Evolutionary conservation across 768 basidiomycete species (phyloP).

Genomic region (Boletus sp.): DNA sequence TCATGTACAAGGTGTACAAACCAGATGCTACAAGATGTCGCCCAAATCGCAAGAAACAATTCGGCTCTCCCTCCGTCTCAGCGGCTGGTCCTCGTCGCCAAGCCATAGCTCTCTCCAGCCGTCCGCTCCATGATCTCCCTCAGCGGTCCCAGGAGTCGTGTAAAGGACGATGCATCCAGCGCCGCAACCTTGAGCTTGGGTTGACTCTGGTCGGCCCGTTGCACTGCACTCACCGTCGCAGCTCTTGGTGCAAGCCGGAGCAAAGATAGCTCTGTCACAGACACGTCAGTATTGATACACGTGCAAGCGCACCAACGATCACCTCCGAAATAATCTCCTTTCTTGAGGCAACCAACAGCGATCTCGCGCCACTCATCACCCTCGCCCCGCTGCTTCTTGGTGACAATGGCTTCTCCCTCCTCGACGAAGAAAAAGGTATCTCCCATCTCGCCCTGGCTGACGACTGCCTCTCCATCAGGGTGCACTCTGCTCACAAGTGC

Average conservation of each 20-base stretch:
- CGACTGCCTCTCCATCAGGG: slow-evolving; percentile 82
- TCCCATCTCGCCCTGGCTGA: slow-evolving; percentile 91
- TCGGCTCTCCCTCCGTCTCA: slow-evolving; percentile 12
- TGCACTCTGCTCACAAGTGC: slow-evolving; percentile 84
- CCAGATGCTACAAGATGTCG: slow-evolving; percentile 11
- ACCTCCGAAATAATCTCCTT: slow-evolving; percentile 99
- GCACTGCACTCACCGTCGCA: slow-evolving; percentile 89
- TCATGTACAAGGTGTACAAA: slow-evolving; percentile 8
- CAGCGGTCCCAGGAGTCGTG: slow-evolving; percentile 87
- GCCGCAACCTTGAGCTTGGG: slow-evolving; percentile 90
- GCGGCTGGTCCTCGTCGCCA: slow-evolving; percentile 33
- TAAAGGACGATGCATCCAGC: slow-evolving; percentile 90
- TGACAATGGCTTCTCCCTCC: slow-evolving; percentile 86
- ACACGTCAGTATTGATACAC: slow-evolving; percentile 5
- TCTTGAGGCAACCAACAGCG: slow-evolving; percentile 70
- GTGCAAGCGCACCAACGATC: slow-evolving; percentile 1
- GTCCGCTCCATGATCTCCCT: slow-evolving; percentile 91
- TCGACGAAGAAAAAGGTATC: slow-evolving; percentile 98
- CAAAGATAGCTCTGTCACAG: slow-evolving; percentile 76
- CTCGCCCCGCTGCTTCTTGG: slow-evolving; percentile 64
- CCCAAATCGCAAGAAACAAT: not conserved
- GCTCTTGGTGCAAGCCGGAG: slow-evolving; percentile 88
- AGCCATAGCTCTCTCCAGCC: slow-evolving; percentile 72
- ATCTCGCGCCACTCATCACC: slow-evolving; percentile 62
- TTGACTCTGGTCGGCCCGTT: slow-evolving; percentile 39